Evolutionary conservation across 768 basidiomycete genomes (phyloP).

Genomic region (Trametes cingulata): DNA sequence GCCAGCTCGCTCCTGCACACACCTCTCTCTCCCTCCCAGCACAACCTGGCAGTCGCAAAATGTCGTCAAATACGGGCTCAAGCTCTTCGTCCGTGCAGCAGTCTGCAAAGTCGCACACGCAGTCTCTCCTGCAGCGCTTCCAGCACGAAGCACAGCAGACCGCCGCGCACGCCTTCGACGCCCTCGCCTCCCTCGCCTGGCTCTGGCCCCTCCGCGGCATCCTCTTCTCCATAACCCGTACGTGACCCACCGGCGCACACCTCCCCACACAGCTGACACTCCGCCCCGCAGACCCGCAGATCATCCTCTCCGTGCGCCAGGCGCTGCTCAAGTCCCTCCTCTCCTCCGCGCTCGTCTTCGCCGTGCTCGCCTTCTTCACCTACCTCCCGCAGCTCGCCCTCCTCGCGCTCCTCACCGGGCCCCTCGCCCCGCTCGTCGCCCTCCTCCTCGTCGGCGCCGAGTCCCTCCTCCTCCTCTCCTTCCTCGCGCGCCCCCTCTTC

Average conservation of each 20-base stretch:
- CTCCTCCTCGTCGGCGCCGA: conserved; percentile 44
- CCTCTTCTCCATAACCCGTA: conserved; percentile 27
- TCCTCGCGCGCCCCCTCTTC: conserved; percentile 48
- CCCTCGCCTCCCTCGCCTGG: conserved; percentile 30
- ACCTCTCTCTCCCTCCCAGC: background rate
- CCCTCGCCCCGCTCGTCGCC: conserved; percentile 54
- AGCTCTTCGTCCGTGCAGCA: background rate
- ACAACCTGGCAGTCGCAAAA: too few relatives aligned
- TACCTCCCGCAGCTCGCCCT: conserved; percentile 70
- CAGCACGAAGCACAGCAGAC: conserved; percentile 19
- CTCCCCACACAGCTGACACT: too few relatives aligned
- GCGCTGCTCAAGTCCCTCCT: conserved; percentile 41
- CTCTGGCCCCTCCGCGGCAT: conserved; percentile 34
- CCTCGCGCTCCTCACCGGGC: conserved; percentile 62
- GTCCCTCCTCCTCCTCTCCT: conserved; percentile 41
- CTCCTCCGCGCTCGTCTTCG: conserved; percentile 42
- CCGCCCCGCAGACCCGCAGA: conserved; percentile 15
- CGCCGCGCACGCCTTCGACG: conserved; percentile 17
- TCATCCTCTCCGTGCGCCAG: conserved; percentile 32
- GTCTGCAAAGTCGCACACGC: background rate
- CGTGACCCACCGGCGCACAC: background rate
- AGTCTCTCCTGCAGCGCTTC: conserved; percentile 11
- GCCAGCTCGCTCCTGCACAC: background rate
- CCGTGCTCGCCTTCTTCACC: conserved; percentile 53
- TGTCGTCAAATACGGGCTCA: background rate